These are phyloP conservation scores for Thelephora aurantiotincta DNA, from an alignment of 768 basidiomycete genomes.

Conservation along the genomic window DNA sequence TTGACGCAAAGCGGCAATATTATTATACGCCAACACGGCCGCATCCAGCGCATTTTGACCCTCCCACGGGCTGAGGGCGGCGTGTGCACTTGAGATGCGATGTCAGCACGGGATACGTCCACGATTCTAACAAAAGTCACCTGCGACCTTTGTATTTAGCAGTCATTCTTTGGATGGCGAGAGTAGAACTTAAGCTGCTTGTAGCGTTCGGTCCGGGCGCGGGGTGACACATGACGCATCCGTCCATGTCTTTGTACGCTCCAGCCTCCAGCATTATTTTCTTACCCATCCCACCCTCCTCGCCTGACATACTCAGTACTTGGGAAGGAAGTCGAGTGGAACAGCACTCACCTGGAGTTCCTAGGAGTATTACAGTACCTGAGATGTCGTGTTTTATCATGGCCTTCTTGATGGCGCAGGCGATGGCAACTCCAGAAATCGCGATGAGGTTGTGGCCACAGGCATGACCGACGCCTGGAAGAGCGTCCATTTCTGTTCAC, in stretches of 20 bases:
- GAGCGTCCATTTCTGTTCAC: slow-evolving; percentile 33
- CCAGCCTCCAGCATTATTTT: slow-evolving; percentile 51
- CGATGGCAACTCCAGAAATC: slow-evolving; percentile 59
- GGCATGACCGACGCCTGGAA: slow-evolving; percentile 37
- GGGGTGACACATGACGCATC: slow-evolving; percentile 77
- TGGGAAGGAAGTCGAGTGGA: background rate
- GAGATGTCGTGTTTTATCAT: slow-evolving; percentile 46
- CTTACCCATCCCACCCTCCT: slow-evolving; percentile 71
- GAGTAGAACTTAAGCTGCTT: slow-evolving; percentile 46
- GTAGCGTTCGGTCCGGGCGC: slow-evolving; percentile 63
- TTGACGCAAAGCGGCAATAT: slow-evolving; percentile 68
- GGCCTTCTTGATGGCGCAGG: slow-evolving; percentile 51
- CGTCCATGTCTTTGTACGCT: slow-evolving; percentile 64
- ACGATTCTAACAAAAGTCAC: slow-evolving; percentile 20
- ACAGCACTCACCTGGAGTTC: slow-evolving; percentile 49
- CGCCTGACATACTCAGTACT: slow-evolving; percentile 28
- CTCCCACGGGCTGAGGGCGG: slow-evolving; percentile 73
- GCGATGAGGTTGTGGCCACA: slow-evolving; percentile 82
- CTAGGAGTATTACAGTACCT: slow-evolving; percentile 58
- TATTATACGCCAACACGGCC: slow-evolving; percentile 73
- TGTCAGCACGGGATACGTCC: background rate
- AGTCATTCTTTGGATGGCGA: slow-evolving; percentile 44
- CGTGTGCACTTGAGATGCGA: slow-evolving; percentile 43
- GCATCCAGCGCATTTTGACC: slow-evolving; percentile 77
- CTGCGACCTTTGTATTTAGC: slow-evolving; percentile 66